These are phyloP conservation scores for Viola pubescens DNA, from an alignment of 441 rosid genomes.

Conservation along the genomic window DNA sequence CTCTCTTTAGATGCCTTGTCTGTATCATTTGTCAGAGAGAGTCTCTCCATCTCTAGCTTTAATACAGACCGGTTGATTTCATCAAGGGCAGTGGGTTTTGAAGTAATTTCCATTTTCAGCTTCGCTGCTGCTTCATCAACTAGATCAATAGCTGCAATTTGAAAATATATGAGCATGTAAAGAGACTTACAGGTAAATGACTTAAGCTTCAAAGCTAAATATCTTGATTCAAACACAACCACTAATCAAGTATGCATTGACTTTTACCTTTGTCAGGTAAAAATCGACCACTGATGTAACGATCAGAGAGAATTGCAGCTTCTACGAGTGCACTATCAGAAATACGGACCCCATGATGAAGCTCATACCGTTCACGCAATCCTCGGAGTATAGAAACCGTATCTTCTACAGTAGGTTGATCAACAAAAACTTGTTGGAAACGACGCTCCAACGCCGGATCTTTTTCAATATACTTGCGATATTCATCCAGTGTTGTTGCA, in stretches of 20 bases:
- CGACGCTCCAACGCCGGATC: slow-evolving; percentile 95
- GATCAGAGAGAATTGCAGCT: slow-evolving; percentile 89
- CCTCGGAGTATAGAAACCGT: slow-evolving; percentile 86
- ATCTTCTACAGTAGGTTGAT: slow-evolving; percentile 84
- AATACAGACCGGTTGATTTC: slow-evolving; percentile 87
- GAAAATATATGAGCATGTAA: slow-evolving; percentile 12
- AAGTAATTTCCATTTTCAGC: slow-evolving; percentile 93
- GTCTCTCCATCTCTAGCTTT: slow-evolving; percentile 95
- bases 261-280: slow-evolving; percentile 86
- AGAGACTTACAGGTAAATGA: too few relatives aligned
- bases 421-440: slow-evolving; percentile 94
- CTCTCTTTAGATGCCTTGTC: slow-evolving; percentile 87
- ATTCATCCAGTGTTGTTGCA: slow-evolving; percentile 90
- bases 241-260: neutral
- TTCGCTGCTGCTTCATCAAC: slow-evolving; percentile 98
- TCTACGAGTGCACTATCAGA: slow-evolving; percentile 92
- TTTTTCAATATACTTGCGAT: slow-evolving; percentile 84
- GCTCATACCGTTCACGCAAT: slow-evolving; percentile 82
- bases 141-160: slow-evolving; percentile 79
- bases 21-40: slow-evolving; percentile 78
- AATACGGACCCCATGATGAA: slow-evolving; percentile 93
- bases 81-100: slow-evolving; percentile 95
- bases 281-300: slow-evolving; percentile 89
- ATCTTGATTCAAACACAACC: too few relatives aligned
- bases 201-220: too few relatives aligned